A percentile compares a stretch with the other conserved stretches of the same genome.
These are phyloP conservation scores for Bacidia rubella DNA, from an alignment of 495 filamentous ascomycete genomes.

Conservation along the genomic window DNA sequence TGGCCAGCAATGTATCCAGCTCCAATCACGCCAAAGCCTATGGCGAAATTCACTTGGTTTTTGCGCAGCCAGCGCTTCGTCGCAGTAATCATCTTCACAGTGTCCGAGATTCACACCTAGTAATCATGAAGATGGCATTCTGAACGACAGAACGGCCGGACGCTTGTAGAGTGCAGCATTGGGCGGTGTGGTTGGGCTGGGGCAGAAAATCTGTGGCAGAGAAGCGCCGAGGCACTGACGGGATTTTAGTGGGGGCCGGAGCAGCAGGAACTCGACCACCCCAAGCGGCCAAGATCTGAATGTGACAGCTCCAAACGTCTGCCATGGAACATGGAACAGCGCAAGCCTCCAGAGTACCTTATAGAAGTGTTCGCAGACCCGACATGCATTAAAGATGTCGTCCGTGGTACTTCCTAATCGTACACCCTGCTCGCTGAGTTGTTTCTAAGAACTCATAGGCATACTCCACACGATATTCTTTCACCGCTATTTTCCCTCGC, in stretches of 20 bases:
- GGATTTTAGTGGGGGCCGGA: neutral
- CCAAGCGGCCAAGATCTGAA: neutral
- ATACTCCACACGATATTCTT: constrained; percentile 98
- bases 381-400: constrained; percentile 70
- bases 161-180: neutral
- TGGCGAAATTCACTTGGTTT: constrained; percentile 78
- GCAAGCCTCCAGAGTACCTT: constrained; percentile 64
- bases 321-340: constrained; percentile 36
- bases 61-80: constrained; percentile 79
- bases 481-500: constrained; percentile 85
- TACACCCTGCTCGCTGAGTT: constrained; percentile 4
- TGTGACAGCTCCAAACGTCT: too few species aligned
- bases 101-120: neutral
- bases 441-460: constrained; percentile 35
- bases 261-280: neutral
- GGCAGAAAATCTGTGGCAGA: neutral
- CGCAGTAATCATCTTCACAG: constrained; percentile 56
- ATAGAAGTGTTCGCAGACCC: constrained; percentile 77
- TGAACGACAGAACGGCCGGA: neutral
- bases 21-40: constrained; percentile 74
- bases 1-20: constrained; percentile 85
- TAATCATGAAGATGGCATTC: neutral
- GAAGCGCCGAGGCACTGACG: neutral
- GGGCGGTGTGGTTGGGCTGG: neutral
- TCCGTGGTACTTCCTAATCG: constrained; percentile 53